Evolutionary conservation across 1,284 basidiomycete genomes (phyloP).

Genomic region (Agaricales sp.): DNA sequence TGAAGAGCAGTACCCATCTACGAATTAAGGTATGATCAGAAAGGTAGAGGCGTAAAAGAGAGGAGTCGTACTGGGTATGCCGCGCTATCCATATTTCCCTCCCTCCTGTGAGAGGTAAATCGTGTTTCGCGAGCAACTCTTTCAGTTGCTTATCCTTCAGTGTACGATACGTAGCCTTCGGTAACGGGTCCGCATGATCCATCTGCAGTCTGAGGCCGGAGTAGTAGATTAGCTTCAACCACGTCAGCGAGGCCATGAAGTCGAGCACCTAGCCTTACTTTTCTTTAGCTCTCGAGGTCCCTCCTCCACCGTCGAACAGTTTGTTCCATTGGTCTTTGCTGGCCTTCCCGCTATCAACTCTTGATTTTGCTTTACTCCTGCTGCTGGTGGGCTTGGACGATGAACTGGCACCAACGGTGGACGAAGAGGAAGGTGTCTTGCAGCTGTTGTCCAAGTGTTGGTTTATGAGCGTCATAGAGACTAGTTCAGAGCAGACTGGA

Average conservation of each 20-base stretch:
- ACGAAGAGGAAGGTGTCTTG: background rate
- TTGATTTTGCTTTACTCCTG: slow-evolving; percentile 14
- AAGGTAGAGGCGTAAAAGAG: slow-evolving; percentile 2
- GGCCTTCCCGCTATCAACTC: slow-evolving; percentile 19
- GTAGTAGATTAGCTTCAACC: slow-evolving; percentile 13
- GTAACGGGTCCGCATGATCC: slow-evolving; percentile 37
- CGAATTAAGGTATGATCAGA: background rate
- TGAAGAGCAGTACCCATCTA: slow-evolving; percentile 61
- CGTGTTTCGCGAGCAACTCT: slow-evolving; percentile 44
- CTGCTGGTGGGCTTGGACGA: slow-evolving; percentile 7
- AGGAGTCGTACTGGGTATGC: slow-evolving; percentile 41
- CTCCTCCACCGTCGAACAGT: slow-evolving; percentile 26
- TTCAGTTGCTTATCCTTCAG: slow-evolving; percentile 52
- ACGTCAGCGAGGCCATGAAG: slow-evolving; percentile 11
- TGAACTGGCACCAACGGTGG: too few relatives aligned
- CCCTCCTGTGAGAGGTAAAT: slow-evolving; percentile 42
- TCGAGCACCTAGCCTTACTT: slow-evolving; percentile 23
- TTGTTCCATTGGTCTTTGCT: slow-evolving; percentile 36
- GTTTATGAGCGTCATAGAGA: slow-evolving; percentile 40
- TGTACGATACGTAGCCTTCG: slow-evolving; percentile 55
- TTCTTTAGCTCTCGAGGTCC: slow-evolving; percentile 36
- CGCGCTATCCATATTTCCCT: slow-evolving; percentile 39
- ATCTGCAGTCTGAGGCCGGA: slow-evolving; percentile 8
- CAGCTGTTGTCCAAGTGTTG: slow-evolving; percentile 50
- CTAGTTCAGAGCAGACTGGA: slow-evolving; percentile 40